Evolutionary conservation across 2,329 filamentous ascomycete genomes (phyloP).

Genomic region (Talaromyces sp.): DNA sequence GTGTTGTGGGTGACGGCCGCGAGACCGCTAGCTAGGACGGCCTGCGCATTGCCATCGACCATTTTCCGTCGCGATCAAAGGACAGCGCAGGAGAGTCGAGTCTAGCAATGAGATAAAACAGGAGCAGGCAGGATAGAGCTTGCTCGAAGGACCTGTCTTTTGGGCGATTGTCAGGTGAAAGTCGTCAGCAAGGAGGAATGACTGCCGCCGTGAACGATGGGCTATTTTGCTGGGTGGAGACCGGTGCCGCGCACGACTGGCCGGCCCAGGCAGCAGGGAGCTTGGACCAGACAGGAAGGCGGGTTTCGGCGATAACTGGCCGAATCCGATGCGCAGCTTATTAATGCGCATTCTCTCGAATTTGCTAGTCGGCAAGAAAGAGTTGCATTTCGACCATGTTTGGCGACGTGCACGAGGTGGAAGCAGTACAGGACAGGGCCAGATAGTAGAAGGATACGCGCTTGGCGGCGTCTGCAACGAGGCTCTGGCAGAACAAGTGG

Average conservation of each 20-base stretch:
- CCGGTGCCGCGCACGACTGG: not conserved
- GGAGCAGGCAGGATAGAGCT: not conserved
- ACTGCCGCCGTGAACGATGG: not conserved
- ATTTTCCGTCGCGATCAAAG: slow-evolving; percentile 18
- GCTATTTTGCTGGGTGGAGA: not conserved
- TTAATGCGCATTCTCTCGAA: not conserved
- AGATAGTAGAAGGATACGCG: not conserved
- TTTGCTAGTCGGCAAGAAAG: not conserved
- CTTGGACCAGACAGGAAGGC: not conserved
- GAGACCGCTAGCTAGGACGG: slow-evolving; percentile 18
- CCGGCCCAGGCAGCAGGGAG: slow-evolving; percentile 3
- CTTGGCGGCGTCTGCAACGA: not conserved
- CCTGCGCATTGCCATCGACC: slow-evolving; percentile 20
- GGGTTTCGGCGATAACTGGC: slow-evolving; percentile 6
- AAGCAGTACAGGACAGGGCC: not conserved
- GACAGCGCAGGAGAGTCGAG: slow-evolving; percentile 5
- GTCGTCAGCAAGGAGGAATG: not conserved
- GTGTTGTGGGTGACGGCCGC: slow-evolving; percentile 8
- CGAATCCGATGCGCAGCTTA: not conserved
- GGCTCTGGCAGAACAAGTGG: not conserved
- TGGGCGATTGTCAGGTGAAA: not conserved
- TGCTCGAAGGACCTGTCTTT: not conserved
- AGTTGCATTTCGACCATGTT: not conserved
- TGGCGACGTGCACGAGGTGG: not conserved
- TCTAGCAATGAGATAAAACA: not conserved